Evolutionary conservation across 2,329 filamentous ascomycete genomes (phyloP).

Genomic region (Penicillium olsonii): DNA sequence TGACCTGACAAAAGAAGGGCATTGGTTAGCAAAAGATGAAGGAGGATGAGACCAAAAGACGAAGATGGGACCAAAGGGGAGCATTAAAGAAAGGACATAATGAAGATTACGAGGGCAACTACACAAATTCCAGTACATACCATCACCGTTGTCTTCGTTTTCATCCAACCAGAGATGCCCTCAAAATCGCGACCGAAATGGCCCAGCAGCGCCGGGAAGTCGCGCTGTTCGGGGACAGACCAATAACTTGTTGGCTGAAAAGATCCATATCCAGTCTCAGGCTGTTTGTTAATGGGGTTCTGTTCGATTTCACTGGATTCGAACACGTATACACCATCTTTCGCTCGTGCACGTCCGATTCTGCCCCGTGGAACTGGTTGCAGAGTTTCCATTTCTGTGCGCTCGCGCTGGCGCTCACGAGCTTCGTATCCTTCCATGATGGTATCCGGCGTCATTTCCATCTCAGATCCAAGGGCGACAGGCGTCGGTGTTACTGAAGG

Average conservation of each 20-base stretch:
- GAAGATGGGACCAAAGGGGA: background rate
- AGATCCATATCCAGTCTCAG: slow-evolving; percentile 39
- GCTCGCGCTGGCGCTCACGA: slow-evolving; percentile 31
- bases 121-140: slow-evolving; percentile 32
- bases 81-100: background rate
- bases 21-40: slow-evolving; percentile 1
- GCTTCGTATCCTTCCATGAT: slow-evolving; percentile 22
- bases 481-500: slow-evolving; percentile 16
- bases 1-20: slow-evolving; percentile 42
- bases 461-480: slow-evolving; percentile 26
- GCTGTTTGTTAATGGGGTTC: slow-evolving; percentile 20
- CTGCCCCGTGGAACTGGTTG: slow-evolving; percentile 28
- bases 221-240: slow-evolving; percentile 53
- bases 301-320: slow-evolving; percentile 36
- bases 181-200: slow-evolving; percentile 53
- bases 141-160: slow-evolving; percentile 55
- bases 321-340: slow-evolving; percentile 39
- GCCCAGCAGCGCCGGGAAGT: slow-evolving; percentile 48
- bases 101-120: background rate
- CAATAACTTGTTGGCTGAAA: slow-evolving; percentile 53
- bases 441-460: slow-evolving; percentile 22
- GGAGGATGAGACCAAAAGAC: background rate
- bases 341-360: slow-evolving; percentile 32
- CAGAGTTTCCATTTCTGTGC: slow-evolving; percentile 25
- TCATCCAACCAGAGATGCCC: slow-evolving; percentile 52